Conservation (phyloP, 768 basidiomycete genomes). For the Hygrophoropsis aurantiaca region DNA sequence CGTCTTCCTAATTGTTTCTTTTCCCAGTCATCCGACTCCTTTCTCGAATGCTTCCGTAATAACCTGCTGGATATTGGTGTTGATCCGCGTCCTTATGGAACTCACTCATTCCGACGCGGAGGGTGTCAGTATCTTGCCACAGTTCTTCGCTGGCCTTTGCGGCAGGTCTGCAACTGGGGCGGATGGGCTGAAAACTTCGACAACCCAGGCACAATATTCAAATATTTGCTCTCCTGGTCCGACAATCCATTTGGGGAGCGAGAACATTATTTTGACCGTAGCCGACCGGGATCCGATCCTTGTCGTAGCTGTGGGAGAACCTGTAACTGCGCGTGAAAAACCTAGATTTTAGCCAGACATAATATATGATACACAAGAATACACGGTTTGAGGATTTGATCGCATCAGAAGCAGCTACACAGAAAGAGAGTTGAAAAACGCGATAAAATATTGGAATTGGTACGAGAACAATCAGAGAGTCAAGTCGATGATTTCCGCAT, state of each 20-base stretch:
- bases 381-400: background rate
- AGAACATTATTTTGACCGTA: constrained; percentile 38
- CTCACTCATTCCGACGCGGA: constrained; percentile 38
- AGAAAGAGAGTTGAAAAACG: too few species aligned
- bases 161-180: constrained; percentile 45
- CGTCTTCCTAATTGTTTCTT: background rate
- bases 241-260: constrained; percentile 32
- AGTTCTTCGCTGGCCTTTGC: constrained; percentile 32
- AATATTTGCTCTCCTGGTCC: constrained; percentile 43
- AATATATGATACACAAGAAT: background rate
- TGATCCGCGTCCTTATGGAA: constrained; percentile 38
- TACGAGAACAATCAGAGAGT: too few species aligned
- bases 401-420: background rate
- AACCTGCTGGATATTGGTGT: constrained; percentile 40
- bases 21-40: constrained; percentile 33
- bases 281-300: constrained; percentile 15
- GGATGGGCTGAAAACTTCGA: constrained; percentile 42
- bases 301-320: constrained; percentile 31
- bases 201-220: constrained; percentile 38
- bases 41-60: constrained; percentile 38
- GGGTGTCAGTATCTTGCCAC: constrained; percentile 39
- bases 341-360: background rate
- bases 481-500: too few species aligned
- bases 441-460: too few species aligned
- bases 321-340: constrained; percentile 29